These are phyloP conservation scores for Apiospora kogelbergensis DNA, from an alignment of 2,329 filamentous ascomycete species.

Conservation along the genomic window DNA sequence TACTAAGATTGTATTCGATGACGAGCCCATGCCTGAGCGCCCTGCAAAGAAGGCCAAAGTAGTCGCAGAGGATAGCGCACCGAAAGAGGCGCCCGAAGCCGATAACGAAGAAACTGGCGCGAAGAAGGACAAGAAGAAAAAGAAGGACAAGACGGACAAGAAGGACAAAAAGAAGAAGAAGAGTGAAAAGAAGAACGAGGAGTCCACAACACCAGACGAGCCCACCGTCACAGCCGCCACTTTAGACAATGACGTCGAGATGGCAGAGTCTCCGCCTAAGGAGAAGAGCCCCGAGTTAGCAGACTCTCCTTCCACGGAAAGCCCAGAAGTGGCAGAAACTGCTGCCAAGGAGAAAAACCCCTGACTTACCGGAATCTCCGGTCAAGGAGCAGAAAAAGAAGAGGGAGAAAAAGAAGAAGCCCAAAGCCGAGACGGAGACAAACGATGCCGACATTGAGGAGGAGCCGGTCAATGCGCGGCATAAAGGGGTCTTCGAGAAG, in stretches of 20 bases:
- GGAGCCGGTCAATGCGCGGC: slow-evolving; percentile 26
- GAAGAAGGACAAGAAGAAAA: slow-evolving; percentile 26
- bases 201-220: slow-evolving; percentile 18
- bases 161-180: slow-evolving; percentile 20
- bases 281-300: neutral
- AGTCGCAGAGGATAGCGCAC: neutral
- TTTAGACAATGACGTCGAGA: neutral
- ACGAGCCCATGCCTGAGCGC: slow-evolving; percentile 17
- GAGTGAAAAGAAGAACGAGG: slow-evolving; percentile 25
- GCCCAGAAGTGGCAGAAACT: neutral
- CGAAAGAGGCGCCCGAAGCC: neutral
- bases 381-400: slow-evolving; percentile 31
- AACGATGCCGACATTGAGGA: slow-evolving; percentile 21
- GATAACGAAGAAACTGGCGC: neutral
- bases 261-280: neutral
- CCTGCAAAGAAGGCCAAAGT: slow-evolving; percentile 38
- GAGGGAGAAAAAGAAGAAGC: slow-evolving; percentile 20
- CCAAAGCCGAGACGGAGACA: neutral
- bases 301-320: neutral
- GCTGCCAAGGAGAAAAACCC: neutral
- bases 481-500: slow-evolving; percentile 55
- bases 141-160: slow-evolving; percentile 33
- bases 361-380: neutral
- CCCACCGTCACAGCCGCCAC: no score
- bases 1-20: slow-evolving; percentile 19